phyloP scores from a whole-genome alignment of 163 green algal genomes.

The Chlamydomonas reinhardtii region DNA sequence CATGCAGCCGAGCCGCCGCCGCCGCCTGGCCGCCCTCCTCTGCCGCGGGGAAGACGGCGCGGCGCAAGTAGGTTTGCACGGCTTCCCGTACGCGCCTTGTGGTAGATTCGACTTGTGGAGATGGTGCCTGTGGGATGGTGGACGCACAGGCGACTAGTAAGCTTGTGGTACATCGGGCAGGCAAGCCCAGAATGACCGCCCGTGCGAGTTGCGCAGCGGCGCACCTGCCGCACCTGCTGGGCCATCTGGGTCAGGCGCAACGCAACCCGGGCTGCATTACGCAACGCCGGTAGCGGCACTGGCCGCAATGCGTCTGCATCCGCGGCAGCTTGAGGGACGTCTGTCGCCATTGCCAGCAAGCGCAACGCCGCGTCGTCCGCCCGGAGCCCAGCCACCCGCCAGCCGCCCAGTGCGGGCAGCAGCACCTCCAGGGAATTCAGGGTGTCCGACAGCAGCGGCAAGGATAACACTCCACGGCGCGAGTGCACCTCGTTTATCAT shows the following conservation, averaged over 20 bases:
- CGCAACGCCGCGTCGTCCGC: background rate
- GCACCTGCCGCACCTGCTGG: no score
- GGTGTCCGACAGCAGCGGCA: background rate
- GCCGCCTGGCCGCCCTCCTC: no score
- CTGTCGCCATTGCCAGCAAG: background rate
- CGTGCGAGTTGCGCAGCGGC: no score
- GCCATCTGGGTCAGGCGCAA: background rate
- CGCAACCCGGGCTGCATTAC: background rate
- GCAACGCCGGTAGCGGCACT: background rate
- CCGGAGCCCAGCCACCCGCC: no score
- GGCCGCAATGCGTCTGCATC: background rate
- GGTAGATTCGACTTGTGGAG: no score
- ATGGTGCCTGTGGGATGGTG: no score
- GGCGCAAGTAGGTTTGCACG: no score
- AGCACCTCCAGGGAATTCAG: constrained; percentile 1
- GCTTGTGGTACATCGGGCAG: no score
- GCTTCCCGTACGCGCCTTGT: no score
- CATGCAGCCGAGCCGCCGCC: background rate
- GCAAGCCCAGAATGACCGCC: no score
- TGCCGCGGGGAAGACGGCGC: no score
- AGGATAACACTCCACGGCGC: background rate
- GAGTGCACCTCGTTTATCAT: constrained; percentile 2
- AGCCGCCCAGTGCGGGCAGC: constrained; percentile 10
- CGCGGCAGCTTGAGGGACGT: background rate
- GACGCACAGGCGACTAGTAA: no score